phyloP scores from a whole-genome alignment of 2,329 filamentous ascomycete species.

The Fusarium sp. region DNA sequence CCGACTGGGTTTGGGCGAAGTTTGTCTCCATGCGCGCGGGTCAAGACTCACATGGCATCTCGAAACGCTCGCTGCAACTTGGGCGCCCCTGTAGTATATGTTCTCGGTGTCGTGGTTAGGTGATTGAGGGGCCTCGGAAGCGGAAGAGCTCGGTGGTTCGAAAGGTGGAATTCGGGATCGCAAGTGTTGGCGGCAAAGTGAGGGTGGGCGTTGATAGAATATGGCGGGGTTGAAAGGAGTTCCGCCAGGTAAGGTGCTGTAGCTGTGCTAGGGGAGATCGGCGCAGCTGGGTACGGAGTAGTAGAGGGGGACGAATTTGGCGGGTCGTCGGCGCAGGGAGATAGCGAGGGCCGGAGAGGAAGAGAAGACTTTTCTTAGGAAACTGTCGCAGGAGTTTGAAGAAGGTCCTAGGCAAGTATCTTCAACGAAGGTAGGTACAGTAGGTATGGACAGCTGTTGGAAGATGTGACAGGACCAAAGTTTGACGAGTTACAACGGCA shows the following conservation, averaged over 20 bases:
- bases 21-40: conserved; percentile 19
- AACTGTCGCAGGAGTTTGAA: conserved; percentile 6
- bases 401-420: conserved; percentile 23
- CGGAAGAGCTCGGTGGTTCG: conserved; percentile 32
- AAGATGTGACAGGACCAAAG: conserved; percentile 37
- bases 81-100: conserved; percentile 37
- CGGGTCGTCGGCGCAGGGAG: conserved; percentile 17
- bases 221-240: conserved; percentile 47
- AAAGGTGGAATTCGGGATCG: conserved; percentile 31
- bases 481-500: conserved; percentile 40
- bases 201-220: conserved; percentile 26
- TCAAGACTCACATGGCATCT: conserved; percentile 56
- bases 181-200: conserved; percentile 36
- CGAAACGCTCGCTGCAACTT: conserved; percentile 46
- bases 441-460: conserved; percentile 25
- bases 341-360: conserved; percentile 9
- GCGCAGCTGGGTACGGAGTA: conserved; percentile 33
- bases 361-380: not conserved
- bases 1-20: conserved; percentile 14
- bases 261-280: conserved; percentile 24
- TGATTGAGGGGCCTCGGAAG: conserved; percentile 19
- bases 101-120: conserved; percentile 37
- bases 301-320: conserved; percentile 21
- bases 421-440: conserved; percentile 25
- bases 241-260: conserved; percentile 22